Conservation (phyloP, 352 stramenopile species). For the Globisporangium solare region DNA sequence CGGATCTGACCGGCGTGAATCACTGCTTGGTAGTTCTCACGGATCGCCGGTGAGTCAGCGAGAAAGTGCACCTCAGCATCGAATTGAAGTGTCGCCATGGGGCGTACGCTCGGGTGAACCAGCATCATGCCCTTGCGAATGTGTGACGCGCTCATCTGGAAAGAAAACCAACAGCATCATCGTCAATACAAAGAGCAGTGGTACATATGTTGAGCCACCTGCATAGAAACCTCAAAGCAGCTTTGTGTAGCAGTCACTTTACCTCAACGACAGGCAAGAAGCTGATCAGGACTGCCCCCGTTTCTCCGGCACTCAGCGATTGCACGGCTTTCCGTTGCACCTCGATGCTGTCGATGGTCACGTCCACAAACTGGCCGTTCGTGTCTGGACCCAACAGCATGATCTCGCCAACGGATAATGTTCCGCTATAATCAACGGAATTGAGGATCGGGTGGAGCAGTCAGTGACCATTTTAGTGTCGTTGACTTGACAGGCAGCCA, state of each 20-base stretch:
- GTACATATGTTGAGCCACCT: not conserved
- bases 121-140: conserved; percentile 29
- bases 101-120: conserved; percentile 12
- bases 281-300: conserved; percentile 56
- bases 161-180: not conserved
- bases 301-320: conserved; percentile 61
- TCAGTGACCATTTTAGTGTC: not conserved
- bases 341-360: conserved; percentile 72
- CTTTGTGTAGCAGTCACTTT: not conserved
- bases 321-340: conserved; percentile 66
- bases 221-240: conserved; percentile 20
- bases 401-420: conserved; percentile 49
- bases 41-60: conserved; percentile 42
- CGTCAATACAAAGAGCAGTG: not conserved
- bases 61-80: conserved; percentile 15
- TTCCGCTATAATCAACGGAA: conserved; percentile 29
- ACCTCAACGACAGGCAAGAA: conserved; percentile 21
- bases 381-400: conserved; percentile 65
- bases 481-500: not conserved
- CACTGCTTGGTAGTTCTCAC: conserved; percentile 76
- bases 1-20: conserved; percentile 76
- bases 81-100: conserved; percentile 13
- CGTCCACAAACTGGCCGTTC: conserved; percentile 55
- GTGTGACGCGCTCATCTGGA: conserved; percentile 21
- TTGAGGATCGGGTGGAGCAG: not conserved